phyloP scores from a whole-genome alignment of 1,284 basidiomycete genomes.

The Sporisorium exsertum region DNA sequence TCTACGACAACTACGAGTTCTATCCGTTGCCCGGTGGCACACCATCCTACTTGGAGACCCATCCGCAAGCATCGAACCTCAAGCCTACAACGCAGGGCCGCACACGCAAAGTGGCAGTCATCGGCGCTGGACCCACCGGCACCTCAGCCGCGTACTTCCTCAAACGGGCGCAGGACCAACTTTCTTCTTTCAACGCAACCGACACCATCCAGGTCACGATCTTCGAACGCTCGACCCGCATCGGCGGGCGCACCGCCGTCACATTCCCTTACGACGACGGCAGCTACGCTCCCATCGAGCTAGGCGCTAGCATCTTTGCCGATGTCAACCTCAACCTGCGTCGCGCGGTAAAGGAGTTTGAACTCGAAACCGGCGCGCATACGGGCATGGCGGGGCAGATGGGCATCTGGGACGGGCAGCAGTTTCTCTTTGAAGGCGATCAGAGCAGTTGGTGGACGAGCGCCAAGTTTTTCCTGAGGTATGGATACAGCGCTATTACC shows the following conservation, averaged over 20 bases:
- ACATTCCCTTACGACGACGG: constrained; percentile 82
- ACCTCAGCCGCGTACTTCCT: constrained; percentile 90
- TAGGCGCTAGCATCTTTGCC: constrained; percentile 91
- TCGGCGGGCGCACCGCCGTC: constrained; percentile 85
- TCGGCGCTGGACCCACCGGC: constrained; percentile 90
- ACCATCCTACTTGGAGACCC: background rate
- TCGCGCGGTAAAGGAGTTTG: constrained; percentile 43
- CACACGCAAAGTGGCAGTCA: constrained; percentile 76
- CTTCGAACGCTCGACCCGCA: constrained; percentile 79
- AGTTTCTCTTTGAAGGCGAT: constrained; percentile 63
- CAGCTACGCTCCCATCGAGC: constrained; percentile 74
- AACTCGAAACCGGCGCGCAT: constrained; percentile 31
- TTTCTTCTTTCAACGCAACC: constrained; percentile 11
- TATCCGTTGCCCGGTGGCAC: background rate
- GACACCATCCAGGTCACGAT: constrained; percentile 78
- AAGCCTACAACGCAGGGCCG: constrained; percentile 4
- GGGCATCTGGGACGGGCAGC: constrained; percentile 82
- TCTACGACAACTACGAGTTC: background rate
- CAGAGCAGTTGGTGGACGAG: constrained; percentile 64
- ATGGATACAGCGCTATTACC: constrained; percentile 79
- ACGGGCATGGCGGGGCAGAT: constrained; percentile 27
- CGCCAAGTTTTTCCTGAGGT: constrained; percentile 74
- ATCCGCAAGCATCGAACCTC: background rate
- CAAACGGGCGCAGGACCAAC: constrained; percentile 70
- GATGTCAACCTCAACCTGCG: constrained; percentile 78